A percentile compares a stretch with the other conserved stretches of the same genome.
phyloP scores from a whole-genome alignment of 768 basidiomycete species.

The Suillus occidentalis region DNA sequence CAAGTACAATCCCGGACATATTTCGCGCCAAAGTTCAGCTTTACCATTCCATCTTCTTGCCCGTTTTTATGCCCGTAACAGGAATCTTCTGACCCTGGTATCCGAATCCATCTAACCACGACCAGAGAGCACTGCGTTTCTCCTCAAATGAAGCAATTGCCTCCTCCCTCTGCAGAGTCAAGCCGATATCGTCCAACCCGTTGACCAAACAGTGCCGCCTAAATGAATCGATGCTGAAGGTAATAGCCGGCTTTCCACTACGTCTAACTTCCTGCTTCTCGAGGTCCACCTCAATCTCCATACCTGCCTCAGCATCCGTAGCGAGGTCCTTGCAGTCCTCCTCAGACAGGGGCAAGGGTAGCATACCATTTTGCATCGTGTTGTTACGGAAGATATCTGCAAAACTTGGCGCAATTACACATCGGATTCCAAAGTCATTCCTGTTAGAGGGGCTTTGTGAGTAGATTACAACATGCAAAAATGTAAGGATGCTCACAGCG shows the following conservation, averaged over 20 bases:
- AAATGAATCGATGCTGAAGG: conserved; percentile 88
- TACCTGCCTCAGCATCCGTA: conserved; percentile 71
- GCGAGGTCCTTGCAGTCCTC: conserved; percentile 71
- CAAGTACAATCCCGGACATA: not conserved
- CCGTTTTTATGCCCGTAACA: conserved; percentile 38
- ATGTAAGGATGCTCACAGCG: conserved; percentile 54
- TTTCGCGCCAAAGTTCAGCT: not conserved
- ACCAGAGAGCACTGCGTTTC: conserved; percentile 76
- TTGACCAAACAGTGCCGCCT: conserved; percentile 91
- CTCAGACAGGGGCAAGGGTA: conserved; percentile 71
- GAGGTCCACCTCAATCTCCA: conserved; percentile 82
- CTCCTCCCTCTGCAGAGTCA: conserved; percentile 81
- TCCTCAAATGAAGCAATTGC: conserved; percentile 81
- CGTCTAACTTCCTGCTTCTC: conserved; percentile 80
- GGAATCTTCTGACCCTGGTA: conserved; percentile 81
- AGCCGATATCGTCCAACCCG: conserved; percentile 93
- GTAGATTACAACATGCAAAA: conserved; percentile 1
- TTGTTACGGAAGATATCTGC: conserved; percentile 91
- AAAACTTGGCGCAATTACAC: conserved; percentile 85
- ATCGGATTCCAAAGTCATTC: conserved; percentile 88
- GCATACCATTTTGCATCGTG: conserved; percentile 92
- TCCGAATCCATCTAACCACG: conserved; percentile 96
- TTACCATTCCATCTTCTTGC: conserved; percentile 74
- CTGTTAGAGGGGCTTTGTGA: conserved; percentile 31
- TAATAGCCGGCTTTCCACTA: conserved; percentile 64